Evolutionary conservation across 2,329 filamentous ascomycete genomes (phyloP), one percentile per base, ranked within the genome.

Genomic region (Mariannaea elegans): DNA sequence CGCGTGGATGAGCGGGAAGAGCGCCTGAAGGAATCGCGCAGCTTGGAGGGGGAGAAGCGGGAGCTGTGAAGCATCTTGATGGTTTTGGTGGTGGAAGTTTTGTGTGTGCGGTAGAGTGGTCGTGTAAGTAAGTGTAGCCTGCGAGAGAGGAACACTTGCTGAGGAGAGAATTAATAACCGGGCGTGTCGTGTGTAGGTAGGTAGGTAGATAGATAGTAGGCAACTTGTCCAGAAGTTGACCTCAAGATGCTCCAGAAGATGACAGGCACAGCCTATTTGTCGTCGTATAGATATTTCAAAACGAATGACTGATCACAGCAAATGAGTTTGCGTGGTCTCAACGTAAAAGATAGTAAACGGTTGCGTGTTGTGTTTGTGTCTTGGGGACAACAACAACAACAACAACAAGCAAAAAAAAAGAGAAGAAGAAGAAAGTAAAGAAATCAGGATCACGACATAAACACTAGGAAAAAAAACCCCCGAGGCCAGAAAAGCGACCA

Each of bases 1-100:
- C 65, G 63, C 9, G 71, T 60, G 4, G 70, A 66, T 0, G 82
- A 81, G 18, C 79, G 73, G 10, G 81, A 82, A 10, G 77, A 80
- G 59, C 84, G 82, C 60, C 84, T 83, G 73, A 86, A 79, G 9
- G 83, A 84, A 46, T 79, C 81, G 62, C 83, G 82, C 46, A 87
- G 72, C 64, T 71, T 75, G 49, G 73, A 75, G n/a, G 80, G 75
- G 10, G 81, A 81, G 75, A 86, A 81, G 67, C 81, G 80, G 8
- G 81, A 77, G 44, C 51, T 61, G 52, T 64, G 65, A 49, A 63
- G 42, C 68, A 71, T 70, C 36, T 21, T 61, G 31, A 21, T 4
- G 38, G 50, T 29, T 50, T 21, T 46, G 23, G 41, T 24, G 41
- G 47, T 39, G 27, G 2, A 13, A 34, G 50, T 32, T 31, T 10